These are phyloP conservation scores for Sarocladium brachiariae DNA, from an alignment of 2,329 filamentous ascomycete species.

Conservation along the genomic window DNA sequence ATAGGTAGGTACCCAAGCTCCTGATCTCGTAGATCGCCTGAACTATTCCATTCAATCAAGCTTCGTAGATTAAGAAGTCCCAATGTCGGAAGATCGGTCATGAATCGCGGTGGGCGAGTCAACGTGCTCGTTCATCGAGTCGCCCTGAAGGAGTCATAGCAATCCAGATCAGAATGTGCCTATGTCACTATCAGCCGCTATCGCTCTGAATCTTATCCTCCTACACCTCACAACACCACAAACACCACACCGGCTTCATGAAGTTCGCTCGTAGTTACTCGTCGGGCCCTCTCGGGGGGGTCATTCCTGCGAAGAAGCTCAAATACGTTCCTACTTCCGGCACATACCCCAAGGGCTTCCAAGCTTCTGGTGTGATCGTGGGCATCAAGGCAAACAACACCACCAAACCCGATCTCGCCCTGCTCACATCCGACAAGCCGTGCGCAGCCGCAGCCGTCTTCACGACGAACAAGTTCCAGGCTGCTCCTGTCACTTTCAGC, in stretches of 20 bases:
- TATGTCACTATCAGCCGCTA: constrained; percentile 1
- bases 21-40: no score
- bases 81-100: no score
- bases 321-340: constrained; percentile 84
- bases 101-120: no score
- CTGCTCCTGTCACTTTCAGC: constrained; percentile 86
- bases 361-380: constrained; percentile 78
- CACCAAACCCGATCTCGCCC: constrained; percentile 80
- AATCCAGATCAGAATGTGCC: neutral
- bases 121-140: no score
- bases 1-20: no score
- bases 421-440: constrained; percentile 79
- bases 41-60: no score
- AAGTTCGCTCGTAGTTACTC: constrained; percentile 29
- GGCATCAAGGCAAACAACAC: constrained; percentile 93
- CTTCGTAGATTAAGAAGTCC: no score
- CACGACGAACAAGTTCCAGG: constrained; percentile 97
- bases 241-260: constrained; percentile 19
- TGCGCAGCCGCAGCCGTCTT: constrained; percentile 89
- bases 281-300: constrained; percentile 21
- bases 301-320: constrained; percentile 72
- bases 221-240: constrained; percentile 12
- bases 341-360: constrained; percentile 85
- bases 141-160: neutral
- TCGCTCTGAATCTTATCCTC: neutral